Base-by-base conservation (phyloP, 768 basidiomycete genomes). In the Trametes maxima region DNA sequence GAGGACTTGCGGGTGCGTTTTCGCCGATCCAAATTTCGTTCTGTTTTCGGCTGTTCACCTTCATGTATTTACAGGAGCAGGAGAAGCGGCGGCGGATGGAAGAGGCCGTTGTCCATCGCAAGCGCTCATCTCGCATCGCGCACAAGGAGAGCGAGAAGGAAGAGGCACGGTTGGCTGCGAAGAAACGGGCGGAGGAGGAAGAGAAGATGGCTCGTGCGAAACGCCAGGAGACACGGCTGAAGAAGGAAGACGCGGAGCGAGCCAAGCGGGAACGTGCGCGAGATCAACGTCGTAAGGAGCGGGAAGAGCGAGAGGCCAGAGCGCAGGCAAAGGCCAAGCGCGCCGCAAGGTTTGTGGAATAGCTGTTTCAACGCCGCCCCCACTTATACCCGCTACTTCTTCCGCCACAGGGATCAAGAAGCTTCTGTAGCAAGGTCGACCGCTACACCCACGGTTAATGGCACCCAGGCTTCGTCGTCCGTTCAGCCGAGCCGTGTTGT, bases 61-160 rank as follows among this genome's bases (percentile, higher is more conserved):
- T 13, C 13, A 22, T 5, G 10, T 5, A 11, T 67, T 14, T 45
- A 54, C 69, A 91, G 89, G 86, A 89, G 75, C 75, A 79, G 33
- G 83, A 88, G 68, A 80, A 78, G 37, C 85, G 86, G 69, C 79
- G 80, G 22, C 83, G 79, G 14, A 61, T 90, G 52, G 89, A 92
- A 63, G 88, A 90, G 64, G 90, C 91, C 1, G 76, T 95, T 13
- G 82, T 85, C 24, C 90, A 92, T 61, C 86, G 95, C 60, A 97
- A 98, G 73, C 88, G 95, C 22, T 96, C 94, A 0, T 92, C 92
- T 17, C 89, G 95, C 35, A 86, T 97, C 59, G 90, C 92, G 3
- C 76, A 87, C 40, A 88, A 85, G 66, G 94, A 96, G 72, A 83
- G 77, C 37, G 92, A 92, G 72, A 85, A 84, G 65, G 90, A 94